phyloP scores from a whole-genome alignment of 139 green algal genomes.

The Spirogloea muscicola region DNA sequence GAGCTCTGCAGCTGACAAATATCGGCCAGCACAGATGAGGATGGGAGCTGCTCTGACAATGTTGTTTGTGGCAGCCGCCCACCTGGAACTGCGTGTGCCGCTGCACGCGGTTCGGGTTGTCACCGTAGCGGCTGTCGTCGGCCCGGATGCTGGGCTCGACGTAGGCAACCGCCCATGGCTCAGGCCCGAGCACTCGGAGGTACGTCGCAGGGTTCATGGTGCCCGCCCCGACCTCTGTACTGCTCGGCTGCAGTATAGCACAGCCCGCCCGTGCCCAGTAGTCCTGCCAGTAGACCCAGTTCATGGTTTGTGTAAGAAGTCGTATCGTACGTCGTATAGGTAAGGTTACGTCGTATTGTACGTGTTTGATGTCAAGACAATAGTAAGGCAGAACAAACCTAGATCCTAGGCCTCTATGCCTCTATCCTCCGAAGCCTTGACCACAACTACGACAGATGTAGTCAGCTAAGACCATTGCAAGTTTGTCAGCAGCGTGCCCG shows the following conservation, averaged over 20 bases:
- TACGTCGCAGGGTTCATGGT: slow-evolving; percentile 99
- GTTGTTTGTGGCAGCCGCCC: not conserved
- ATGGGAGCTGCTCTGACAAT: slow-evolving; percentile 2
- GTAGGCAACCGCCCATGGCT: slow-evolving; percentile 63
- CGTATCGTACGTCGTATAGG: not conserved
- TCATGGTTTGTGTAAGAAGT: not conserved
- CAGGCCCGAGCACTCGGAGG: slow-evolving; percentile 61
- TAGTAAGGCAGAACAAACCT: not conserved
- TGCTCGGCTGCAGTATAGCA: slow-evolving; percentile 88
- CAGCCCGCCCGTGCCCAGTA: slow-evolving; percentile 88
- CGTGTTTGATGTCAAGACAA: not conserved
- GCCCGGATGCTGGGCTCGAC: slow-evolving; percentile 90
- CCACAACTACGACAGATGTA: not conserved
- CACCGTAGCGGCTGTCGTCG: slow-evolving; percentile 94
- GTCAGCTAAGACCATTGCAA: not conserved
- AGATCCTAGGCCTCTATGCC: not conserved
- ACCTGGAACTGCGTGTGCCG: slow-evolving; percentile 96
- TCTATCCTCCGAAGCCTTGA: not conserved
- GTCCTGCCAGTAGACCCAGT: slow-evolving; percentile 55
- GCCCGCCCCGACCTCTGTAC: slow-evolving; percentile 94
- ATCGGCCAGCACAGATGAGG: not conserved
- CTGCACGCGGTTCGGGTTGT: slow-evolving; percentile 98
- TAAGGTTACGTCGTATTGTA: not conserved
- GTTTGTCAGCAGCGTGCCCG: not conserved
- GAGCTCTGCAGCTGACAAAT: too few relatives aligned